These are phyloP conservation scores for Eustoma russellianum DNA, from an alignment of 257 asterid genomes.

Conservation along the genomic window DNA sequence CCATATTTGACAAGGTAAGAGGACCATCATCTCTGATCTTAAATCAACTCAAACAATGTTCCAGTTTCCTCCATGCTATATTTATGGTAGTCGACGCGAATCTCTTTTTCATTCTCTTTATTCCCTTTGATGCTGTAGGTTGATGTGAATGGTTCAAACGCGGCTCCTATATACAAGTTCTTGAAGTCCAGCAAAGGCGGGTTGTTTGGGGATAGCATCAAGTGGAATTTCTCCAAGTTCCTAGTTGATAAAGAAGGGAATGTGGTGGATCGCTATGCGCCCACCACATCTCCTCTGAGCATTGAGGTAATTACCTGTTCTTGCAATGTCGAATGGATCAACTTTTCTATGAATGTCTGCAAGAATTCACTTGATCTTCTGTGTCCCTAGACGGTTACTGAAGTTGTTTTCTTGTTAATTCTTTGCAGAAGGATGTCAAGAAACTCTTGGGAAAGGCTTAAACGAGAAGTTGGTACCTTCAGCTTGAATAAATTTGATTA, in stretches of 20 bases:
- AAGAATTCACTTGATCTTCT: neutral
- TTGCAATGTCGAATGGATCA: neutral
- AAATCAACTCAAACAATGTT: too few species aligned
- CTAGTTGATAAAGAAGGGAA: constrained; percentile 71
- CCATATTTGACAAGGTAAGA: constrained; percentile 75
- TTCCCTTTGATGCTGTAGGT: constrained; percentile 25
- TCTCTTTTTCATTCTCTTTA: too few species aligned
- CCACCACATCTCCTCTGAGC: constrained; percentile 82
- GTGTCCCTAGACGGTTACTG: neutral
- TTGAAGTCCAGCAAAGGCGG: constrained; percentile 71
- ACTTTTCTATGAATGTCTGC: neutral
- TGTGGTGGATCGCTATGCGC: constrained; percentile 81
- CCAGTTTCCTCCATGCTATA: too few species aligned
- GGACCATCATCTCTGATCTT: neutral
- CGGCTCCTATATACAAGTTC: constrained; percentile 73
- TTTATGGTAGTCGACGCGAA: too few species aligned
- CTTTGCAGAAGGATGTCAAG: constrained; percentile 85
- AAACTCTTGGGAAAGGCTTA: constrained; percentile 65
- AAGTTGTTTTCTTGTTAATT: neutral
- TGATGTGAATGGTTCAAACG: constrained; percentile 62
- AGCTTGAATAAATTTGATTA: too few species aligned
- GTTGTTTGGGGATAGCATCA: constrained; percentile 57
- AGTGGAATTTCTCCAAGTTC: constrained; percentile 89
- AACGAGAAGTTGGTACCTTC: too few species aligned
- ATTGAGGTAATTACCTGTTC: constrained; percentile 47